A percentile compares a stretch with the other conserved stretches of the same genome.
Evolutionary conservation across 2,329 filamentous ascomycete genomes (phyloP).

Genomic region (Thelonectria olida): DNA sequence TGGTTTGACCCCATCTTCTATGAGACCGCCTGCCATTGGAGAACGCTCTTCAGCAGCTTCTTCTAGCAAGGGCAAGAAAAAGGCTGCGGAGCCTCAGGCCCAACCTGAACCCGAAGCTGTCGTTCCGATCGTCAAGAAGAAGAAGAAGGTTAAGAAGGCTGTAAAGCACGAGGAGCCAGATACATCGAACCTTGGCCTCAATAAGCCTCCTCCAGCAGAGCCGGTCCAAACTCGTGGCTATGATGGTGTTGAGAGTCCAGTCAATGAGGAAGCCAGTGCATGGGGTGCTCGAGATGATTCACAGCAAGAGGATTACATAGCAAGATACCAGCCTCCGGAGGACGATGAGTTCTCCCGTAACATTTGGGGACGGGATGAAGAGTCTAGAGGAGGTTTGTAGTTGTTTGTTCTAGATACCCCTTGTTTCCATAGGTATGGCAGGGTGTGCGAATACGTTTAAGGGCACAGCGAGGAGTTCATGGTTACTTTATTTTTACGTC

Average conservation of each 20-base stretch:
- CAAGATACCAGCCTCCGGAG: slow-evolving; percentile 45
- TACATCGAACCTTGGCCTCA: slow-evolving; percentile 38
- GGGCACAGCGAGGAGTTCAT: slow-evolving; percentile 41
- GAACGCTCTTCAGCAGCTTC: slow-evolving; percentile 12
- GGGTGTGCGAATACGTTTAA: slow-evolving; percentile 19
- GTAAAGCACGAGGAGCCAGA: slow-evolving; percentile 48
- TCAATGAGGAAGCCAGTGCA: slow-evolving; percentile 30
- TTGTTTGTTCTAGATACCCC: slow-evolving; percentile 32
- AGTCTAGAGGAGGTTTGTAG: slow-evolving; percentile 30
- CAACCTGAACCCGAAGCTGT: slow-evolving; percentile 40
- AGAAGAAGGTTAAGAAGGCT: slow-evolving; percentile 49
- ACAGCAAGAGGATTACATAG: slow-evolving; percentile 19
- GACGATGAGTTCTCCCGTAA: slow-evolving; percentile 55
- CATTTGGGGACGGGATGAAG: slow-evolving; percentile 51
- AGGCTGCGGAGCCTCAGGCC: slow-evolving; percentile 29
- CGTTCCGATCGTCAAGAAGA: slow-evolving; percentile 50
- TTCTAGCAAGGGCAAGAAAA: slow-evolving; percentile 37
- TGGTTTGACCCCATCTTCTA: slow-evolving; percentile 33
- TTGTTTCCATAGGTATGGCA: slow-evolving; percentile 12
- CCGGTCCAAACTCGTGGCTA: slow-evolving; percentile 17
- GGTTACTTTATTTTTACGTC: slow-evolving; percentile 17
- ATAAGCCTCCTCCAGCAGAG: slow-evolving; percentile 33
- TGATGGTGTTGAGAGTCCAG: slow-evolving; percentile 33
- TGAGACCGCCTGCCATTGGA: slow-evolving; percentile 30
- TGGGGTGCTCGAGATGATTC: slow-evolving; percentile 20